A percentile compares a stretch with the other conserved stretches of the same genome.
These are phyloP conservation scores for Tripterygium wilfordii DNA, from an alignment of 177 flowering plant species.

Conservation along the genomic window DNA sequence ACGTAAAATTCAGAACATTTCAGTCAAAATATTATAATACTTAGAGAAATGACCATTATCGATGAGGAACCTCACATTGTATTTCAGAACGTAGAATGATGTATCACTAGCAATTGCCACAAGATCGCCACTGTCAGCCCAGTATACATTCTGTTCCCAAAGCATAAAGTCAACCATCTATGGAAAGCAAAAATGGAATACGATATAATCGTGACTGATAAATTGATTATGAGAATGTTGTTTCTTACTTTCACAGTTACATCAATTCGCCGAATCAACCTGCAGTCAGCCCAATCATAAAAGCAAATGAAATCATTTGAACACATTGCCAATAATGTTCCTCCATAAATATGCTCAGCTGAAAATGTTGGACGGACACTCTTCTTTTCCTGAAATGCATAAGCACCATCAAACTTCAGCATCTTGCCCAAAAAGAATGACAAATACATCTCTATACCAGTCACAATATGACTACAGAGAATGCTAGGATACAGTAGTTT, in stretches of 20 bases:
- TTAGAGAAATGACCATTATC: too few species aligned
- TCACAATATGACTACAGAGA: too few species aligned
- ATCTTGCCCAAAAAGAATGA: too few species aligned
- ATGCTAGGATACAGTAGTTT: too few species aligned
- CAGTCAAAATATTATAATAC: too few species aligned
- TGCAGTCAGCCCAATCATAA: conserved; percentile 96
- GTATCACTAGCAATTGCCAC: conserved; percentile 87
- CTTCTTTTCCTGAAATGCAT: conserved; percentile 71
- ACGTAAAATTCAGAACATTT: too few species aligned
- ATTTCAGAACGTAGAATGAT: conserved; percentile 86
- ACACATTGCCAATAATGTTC: conserved; percentile 84
- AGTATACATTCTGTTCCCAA: conserved; percentile 69
- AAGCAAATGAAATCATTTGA: conserved; percentile 95
- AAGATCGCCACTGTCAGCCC: conserved; percentile 98
- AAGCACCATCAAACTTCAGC: too few species aligned
- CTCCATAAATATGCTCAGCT: conserved; percentile 85
- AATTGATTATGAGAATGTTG: neutral
- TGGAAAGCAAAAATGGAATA: neutral
- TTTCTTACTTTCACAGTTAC: conserved; percentile 79
- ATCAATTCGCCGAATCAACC: conserved; percentile 85
- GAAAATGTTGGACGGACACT: conserved; percentile 89
- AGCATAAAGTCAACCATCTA: neutral
- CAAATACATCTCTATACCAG: too few species aligned
- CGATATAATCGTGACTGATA: neutral
- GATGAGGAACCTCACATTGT: conserved; percentile 54